Evolutionary conservation across 1,139 yeast species (phyloP).

Genomic region (Candida gigantensis): DNA sequence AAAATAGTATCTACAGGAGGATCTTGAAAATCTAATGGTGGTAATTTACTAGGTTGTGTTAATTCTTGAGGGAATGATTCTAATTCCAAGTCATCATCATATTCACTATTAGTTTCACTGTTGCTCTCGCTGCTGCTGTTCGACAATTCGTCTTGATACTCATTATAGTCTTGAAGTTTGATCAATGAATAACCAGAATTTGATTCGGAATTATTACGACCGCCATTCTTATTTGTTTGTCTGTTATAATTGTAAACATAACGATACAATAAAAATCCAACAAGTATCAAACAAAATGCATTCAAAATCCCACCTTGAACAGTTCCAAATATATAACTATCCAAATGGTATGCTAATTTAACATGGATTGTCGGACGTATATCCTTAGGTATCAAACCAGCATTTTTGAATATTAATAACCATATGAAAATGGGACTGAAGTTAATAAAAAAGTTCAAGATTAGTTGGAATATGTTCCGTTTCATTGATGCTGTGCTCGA

Average conservation of each 20-base stretch:
- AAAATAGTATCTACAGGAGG: conserved; percentile 3
- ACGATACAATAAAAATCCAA: conserved; percentile 17
- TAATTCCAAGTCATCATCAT: conserved; percentile 10
- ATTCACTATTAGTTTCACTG: neutral
- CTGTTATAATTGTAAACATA: conserved; percentile 5
- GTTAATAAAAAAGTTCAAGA: conserved; percentile 47
- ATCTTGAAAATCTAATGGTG: conserved; percentile 11
- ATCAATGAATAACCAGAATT: conserved; percentile 4
- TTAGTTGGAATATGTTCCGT: conserved; percentile 35
- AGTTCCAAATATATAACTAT: conserved; percentile 34
- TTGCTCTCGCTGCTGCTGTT: neutral
- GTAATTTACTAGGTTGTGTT: neutral
- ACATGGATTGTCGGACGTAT: conserved; percentile 60
- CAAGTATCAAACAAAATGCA: conserved; percentile 14
- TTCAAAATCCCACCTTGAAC: conserved; percentile 18
- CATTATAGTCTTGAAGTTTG: neutral
- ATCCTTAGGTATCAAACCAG: conserved; percentile 56
- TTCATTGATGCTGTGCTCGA: conserved; percentile 37
- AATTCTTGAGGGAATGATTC: conserved; percentile 9
- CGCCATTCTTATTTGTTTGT: neutral
- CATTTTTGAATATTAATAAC: conserved; percentile 61
- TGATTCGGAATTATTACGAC: conserved; percentile 1
- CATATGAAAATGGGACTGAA: conserved; percentile 58
- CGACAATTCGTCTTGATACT: too few relatives aligned
- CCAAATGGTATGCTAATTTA: conserved; percentile 43